Evolutionary conservation across 2,329 filamentous ascomycete species (phyloP), one percentile per base, ranked within the genome.

Genomic region (Paecilomyces dactylethromorphus): DNA sequence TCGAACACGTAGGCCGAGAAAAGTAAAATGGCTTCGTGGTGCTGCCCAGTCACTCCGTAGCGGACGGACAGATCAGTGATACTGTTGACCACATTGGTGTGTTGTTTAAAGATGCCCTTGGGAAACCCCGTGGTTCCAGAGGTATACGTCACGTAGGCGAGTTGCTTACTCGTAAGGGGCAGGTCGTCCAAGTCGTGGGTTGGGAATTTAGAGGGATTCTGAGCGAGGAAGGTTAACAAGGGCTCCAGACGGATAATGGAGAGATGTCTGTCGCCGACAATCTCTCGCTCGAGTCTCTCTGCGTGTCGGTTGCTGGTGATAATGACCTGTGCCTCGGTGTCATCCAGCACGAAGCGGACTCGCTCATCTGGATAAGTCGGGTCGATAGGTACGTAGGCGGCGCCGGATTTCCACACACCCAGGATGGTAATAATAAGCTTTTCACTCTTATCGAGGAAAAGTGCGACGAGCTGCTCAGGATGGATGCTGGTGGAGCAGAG

Each of bases 71-170:
- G 61, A 55, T 15, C 57, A 12, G 39, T 63, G 59, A 31, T 56
- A 56, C 49, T 54, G 21, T 54, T 54, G 18, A 54, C 52, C 10
- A 54, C 52, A 15, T 24, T 54, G 52, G 22, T 18, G 21, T 54
- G 52, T 24, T 54, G n/a, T n/a, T 26, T 29, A 15, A 54, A 54
- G 11, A 61, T 57, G n/a, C 61, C 59, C 33, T 63, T 63, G 22
- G 61, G 61, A 18, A 58, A 35, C n/a, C 61, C 61, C 6, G 61
- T 63, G n/a, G 55, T 58, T n/a, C 61, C 61, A 53, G 56, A 60
- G 24, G 61, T 63, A 53, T 59, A 63, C 10, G 61, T 61, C 35
- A 61, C 56, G 53, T 62, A 62, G 7, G 60, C 60, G 4, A 58
- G 56, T n/a, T 59, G 45, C 18, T 60, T 50, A 45, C 58, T 56